phyloP scores from a whole-genome alignment of 139 green algal genomes.

The Yamagishiella unicocca region DNA sequence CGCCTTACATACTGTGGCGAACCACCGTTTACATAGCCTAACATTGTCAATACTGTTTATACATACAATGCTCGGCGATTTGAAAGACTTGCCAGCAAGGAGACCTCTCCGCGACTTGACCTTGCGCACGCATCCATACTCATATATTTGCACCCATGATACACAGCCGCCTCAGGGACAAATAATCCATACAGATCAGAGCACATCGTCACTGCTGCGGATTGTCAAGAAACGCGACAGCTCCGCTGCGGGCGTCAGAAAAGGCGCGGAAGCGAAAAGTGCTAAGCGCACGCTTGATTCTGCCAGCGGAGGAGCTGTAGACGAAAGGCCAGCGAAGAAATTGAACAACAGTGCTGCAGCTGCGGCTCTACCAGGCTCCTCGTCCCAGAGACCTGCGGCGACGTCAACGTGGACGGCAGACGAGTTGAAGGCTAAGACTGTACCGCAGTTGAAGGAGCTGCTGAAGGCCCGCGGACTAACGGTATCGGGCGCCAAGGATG shows the following conservation, averaged over 20 bases:
- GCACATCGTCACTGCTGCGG: slow-evolving; percentile 4
- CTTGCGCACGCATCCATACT: not conserved
- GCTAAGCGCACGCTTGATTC: not conserved
- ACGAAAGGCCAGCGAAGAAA: slow-evolving; percentile 21
- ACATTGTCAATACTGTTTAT: no score
- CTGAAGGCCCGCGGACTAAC: not conserved
- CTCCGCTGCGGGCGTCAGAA: not conserved
- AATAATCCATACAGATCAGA: slow-evolving; percentile 9
- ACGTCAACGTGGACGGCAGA: not conserved
- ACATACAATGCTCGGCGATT: not conserved
- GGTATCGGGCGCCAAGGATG: slow-evolving; percentile 48
- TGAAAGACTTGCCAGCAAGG: not conserved
- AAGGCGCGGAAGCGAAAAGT: not conserved
- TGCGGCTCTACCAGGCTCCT: not conserved
- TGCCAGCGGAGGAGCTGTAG: not conserved
- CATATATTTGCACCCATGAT: slow-evolving; percentile 24
- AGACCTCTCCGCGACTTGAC: not conserved
- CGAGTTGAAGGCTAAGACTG: slow-evolving; percentile 45
- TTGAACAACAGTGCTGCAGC: not conserved
- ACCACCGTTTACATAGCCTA: no score
- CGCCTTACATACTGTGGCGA: no score
- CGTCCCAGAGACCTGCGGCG: not conserved
- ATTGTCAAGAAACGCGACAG: slow-evolving; percentile 1
- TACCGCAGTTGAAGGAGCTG: slow-evolving; percentile 42
- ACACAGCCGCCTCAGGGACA: slow-evolving; percentile 9